These are phyloP conservation scores for Candida quercuum DNA, from an alignment of 805 yeast genomes.

Conservation along the genomic window DNA sequence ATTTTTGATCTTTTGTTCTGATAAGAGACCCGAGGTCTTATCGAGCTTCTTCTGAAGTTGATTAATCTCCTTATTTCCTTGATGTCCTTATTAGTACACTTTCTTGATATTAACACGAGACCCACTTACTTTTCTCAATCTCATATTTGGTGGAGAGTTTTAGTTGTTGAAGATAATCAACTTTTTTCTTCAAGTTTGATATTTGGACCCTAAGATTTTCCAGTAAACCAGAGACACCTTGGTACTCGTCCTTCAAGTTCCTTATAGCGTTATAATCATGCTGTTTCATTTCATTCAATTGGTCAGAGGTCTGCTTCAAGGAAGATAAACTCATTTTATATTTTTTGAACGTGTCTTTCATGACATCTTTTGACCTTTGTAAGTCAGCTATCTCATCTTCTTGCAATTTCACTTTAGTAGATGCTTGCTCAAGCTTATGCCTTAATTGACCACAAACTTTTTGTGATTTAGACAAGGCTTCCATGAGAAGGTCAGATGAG, in stretches of 20 bases:
- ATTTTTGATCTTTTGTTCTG: slow-evolving; percentile 40
- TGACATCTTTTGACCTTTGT: slow-evolving; percentile 18
- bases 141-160: slow-evolving; percentile 20
- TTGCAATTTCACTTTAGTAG: slow-evolving; percentile 23
- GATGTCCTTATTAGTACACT: slow-evolving; percentile 16
- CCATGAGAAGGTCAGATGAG: slow-evolving; percentile 32
- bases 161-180: slow-evolving; percentile 21
- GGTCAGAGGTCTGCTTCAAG: slow-evolving; percentile 19
- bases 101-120: slow-evolving; percentile 19
- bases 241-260: slow-evolving; percentile 22
- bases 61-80: slow-evolving; percentile 29
- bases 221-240: slow-evolving; percentile 13
- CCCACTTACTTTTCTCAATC: slow-evolving; percentile 17
- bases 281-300: slow-evolving; percentile 21
- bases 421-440: slow-evolving; percentile 25
- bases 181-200: slow-evolving; percentile 15
- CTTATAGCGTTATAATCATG: slow-evolving; percentile 17
- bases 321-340: slow-evolving; percentile 19
- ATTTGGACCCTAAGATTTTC: slow-evolving; percentile 19
- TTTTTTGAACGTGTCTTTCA: slow-evolving; percentile 18
- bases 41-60: slow-evolving; percentile 32
- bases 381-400: slow-evolving; percentile 19
- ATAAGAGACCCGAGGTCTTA: slow-evolving; percentile 39
- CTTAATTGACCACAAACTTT: slow-evolving; percentile 28
- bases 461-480: slow-evolving; percentile 35